Conservation (phyloP, 2,329 filamentous ascomycete species). For the Zelopaecilomyces penicillatus region DNA sequence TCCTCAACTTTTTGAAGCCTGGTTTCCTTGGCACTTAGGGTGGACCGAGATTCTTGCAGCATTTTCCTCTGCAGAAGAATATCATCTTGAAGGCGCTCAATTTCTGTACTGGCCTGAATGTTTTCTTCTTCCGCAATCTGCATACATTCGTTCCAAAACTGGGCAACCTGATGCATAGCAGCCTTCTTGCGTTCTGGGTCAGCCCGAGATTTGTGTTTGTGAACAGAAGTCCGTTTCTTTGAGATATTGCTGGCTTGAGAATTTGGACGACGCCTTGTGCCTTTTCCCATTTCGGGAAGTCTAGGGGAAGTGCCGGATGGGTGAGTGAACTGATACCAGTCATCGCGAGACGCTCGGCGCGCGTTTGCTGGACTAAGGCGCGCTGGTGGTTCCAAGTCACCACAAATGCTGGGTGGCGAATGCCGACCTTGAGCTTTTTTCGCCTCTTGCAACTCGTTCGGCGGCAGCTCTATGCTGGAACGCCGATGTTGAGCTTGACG, state of each 20-base stretch:
- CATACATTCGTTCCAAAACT: slow-evolving; percentile 27
- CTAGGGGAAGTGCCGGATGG: no score
- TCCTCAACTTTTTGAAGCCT: slow-evolving; percentile 16
- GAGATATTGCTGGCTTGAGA: slow-evolving; percentile 27
- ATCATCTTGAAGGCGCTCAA: slow-evolving; percentile 17
- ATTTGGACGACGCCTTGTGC: slow-evolving; percentile 12
- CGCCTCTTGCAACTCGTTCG: no score
- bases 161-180: slow-evolving; percentile 24
- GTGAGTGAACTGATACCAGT: not conserved
- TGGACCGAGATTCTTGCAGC: slow-evolving; percentile 9
- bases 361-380: slow-evolving; percentile 13
- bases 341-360: not conserved
- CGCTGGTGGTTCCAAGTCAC: slow-evolving; percentile 23
- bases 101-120: slow-evolving; percentile 16
- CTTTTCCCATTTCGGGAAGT: not conserved
- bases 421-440: not conserved
- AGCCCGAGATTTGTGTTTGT: slow-evolving; percentile 9
- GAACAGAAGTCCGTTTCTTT: slow-evolving; percentile 16
- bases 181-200: slow-evolving; percentile 19
- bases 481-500: no score
- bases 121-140: slow-evolving; percentile 22
- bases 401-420: slow-evolving; percentile 19
- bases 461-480: no score
- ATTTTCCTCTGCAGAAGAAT: slow-evolving; percentile 13
- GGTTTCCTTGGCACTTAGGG: slow-evolving; percentile 13